Evolutionary conservation across 495 filamentous ascomycete genomes (phyloP), one percentile per base, ranked within the genome.

Genomic region (Articulospora tetracladia): DNA sequence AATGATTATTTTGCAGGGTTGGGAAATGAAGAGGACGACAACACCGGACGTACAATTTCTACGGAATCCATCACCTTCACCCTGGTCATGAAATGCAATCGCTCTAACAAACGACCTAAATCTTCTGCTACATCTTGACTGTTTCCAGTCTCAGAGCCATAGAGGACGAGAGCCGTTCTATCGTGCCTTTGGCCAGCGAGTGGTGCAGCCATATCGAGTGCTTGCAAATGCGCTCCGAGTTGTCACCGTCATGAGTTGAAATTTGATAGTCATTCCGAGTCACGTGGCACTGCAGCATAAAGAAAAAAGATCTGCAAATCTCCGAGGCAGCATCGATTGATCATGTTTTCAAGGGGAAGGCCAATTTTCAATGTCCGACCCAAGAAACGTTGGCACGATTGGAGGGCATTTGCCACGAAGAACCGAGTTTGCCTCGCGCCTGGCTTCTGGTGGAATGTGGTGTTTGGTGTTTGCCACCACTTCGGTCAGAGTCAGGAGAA

Each of bases 141-240:
- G 67, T 92, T 98, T 46, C 95, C 94, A 0, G 92, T 97, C 74
- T 99, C 95, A 19, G 92, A 91, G 28, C 91, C 95, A 76, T 97
- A 98, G 39, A 96, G 82, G 41, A 99, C 79, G 53, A 96, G 80
- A 47, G 89, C 86, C 27, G 79, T 87, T 66, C 89, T 75, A 46
- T 70, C 71, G 55, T 66, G 66, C 20, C 60, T 57, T 34, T 66
- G 66, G 27, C 71, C 69, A 22, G 67, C 20, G 39, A 50, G 22
- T 19, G 30, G n/a, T 11, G 62, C 53, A 25, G 66, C 32, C 66
- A 68, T 68, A 12, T 36, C 62, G 53, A 15, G 11, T 28, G 51
- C 30, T 30, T 25, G 47, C 39, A 44, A n/a, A n/a, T 44, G 15
- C n/a, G 17, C 39, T 8, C 17, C 39, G 39, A 12, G 39, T 44